A percentile compares a stretch with the other conserved stretches of the same genome.
Evolutionary conservation across 2,329 filamentous ascomycete genomes (phyloP).

Genomic region (Aspergillus sp.): DNA sequence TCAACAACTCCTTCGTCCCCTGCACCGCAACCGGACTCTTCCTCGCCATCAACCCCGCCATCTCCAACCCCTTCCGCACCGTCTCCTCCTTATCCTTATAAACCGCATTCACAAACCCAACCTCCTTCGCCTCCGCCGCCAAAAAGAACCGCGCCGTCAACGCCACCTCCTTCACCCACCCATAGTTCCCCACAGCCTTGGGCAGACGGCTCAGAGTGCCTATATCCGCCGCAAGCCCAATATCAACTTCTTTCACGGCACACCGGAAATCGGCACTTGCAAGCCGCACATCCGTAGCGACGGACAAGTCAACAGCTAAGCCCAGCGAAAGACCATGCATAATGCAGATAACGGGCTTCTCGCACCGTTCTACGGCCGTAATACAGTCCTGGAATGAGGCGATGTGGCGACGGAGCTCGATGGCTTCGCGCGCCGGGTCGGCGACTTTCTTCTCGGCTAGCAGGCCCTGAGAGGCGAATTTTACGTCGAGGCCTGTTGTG

Average conservation of each 20-base stretch:
- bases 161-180: conserved; percentile 48
- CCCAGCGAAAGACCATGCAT: conserved; percentile 76
- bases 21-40: conserved; percentile 88
- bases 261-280: conserved; percentile 33
- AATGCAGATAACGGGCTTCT: conserved; percentile 84
- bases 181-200: conserved; percentile 41
- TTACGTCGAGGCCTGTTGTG: conserved; percentile 79
- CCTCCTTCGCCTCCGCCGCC: conserved; percentile 39
- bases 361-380: conserved; percentile 74
- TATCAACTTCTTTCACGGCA: conserved; percentile 47
- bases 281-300: conserved; percentile 40
- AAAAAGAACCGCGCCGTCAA: conserved; percentile 40
- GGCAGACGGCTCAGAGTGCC: conserved; percentile 44
- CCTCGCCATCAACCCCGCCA: conserved; percentile 62
- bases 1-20: conserved; percentile 81
- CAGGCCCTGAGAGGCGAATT: conserved; percentile 57
- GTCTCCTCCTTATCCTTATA: conserved; percentile 54
- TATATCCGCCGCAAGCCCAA: conserved; percentile 46
- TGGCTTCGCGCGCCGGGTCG: conserved; percentile 64
- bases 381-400: conserved; percentile 77
- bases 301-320: conserved; percentile 63
- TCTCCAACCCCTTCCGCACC: conserved; percentile 56
- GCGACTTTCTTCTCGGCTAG: conserved; percentile 33
- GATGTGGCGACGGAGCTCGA: conserved; percentile 62
- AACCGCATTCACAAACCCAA: conserved; percentile 41